These are phyloP conservation scores for Picea sitchensis DNA, from an alignment of 75 land plant species.

Conservation along the genomic window DNA sequence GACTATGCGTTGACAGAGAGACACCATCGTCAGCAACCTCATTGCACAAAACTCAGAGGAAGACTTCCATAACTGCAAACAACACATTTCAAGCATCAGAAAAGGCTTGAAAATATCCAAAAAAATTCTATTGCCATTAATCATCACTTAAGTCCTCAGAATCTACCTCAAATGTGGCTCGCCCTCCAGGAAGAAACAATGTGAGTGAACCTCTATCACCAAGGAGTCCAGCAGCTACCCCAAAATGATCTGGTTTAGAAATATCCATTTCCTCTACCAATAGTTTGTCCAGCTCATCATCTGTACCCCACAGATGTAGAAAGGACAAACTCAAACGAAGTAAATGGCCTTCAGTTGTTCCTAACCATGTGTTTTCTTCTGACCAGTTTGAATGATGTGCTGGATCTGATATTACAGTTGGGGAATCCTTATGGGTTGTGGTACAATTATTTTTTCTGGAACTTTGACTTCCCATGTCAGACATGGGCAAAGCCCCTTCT, in stretches of 20 bases:
- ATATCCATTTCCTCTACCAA: slow-evolving; percentile 63
- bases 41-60: slow-evolving; percentile 87
- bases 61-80: slow-evolving; percentile 83
- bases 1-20: slow-evolving; percentile 77
- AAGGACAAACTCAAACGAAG: slow-evolving; percentile 59
- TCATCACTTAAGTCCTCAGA: background rate
- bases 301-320: slow-evolving; percentile 81
- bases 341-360: slow-evolving; percentile 42
- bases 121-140: background rate
- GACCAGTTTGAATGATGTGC: background rate
- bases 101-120: background rate
- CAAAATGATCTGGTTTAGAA: slow-evolving; percentile 45
- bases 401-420: background rate
- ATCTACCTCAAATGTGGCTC: slow-evolving; percentile 65
- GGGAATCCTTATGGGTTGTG: background rate
- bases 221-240: slow-evolving; percentile 56
- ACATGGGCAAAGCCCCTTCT: background rate
- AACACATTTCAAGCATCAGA: background rate
- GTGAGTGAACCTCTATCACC: slow-evolving; percentile 84
- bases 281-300: slow-evolving; percentile 63
- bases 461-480: background rate
- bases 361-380: slow-evolving; percentile 27
- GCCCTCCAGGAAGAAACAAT: slow-evolving; percentile 54
- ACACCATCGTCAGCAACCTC: slow-evolving; percentile 78
- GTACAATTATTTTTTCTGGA: background rate